Base-by-base conservation (phyloP, 1,284 basidiomycete species). In the Marasmius fiardii region DNA sequence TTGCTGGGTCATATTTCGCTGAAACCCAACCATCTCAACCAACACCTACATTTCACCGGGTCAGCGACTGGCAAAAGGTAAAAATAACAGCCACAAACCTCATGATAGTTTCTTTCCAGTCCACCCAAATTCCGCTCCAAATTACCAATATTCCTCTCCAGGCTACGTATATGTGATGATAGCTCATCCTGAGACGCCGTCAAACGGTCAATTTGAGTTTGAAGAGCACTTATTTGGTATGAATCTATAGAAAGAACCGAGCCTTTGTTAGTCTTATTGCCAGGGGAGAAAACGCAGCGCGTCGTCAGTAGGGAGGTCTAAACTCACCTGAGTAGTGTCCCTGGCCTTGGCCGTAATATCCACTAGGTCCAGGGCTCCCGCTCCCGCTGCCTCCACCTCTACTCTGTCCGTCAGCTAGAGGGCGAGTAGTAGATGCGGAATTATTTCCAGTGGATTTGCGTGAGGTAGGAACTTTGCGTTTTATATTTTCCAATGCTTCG, bases 401-500 rank as follows among this genome's bases (percentile, higher is more conserved):
- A 44, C 24, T 43, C 20, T 21, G 21, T 3, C 48, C 37, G 26
- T 50, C 26, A n/a, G 45, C 54, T 37, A 56, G 26, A 18, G 59
- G 59, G 66, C 43, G 61, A 23, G 59, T 60, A 60, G 60, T 64
- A 66, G 59, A 66, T 56, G 47, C 61, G 52, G 57, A 60, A 20
- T 23, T 47, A 14, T 51, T 51, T 26, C 24, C 6, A 16, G 62
- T 56, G 58, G 74, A 67, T 72, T 87, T 90, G 58, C 86, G 84
- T 53, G 83, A 81, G 11, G 83, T 79, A 39, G 93, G 92, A 14
- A 92, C 89, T 73, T 96, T 96, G 62, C 94, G 88, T 73, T 95
- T 95, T 74, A 98, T 97, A 65, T 93, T 92, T 69, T 98, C 94
- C 51, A 98, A 84, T 14, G 86, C 87, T 53, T 92, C 86, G 47